These are phyloP conservation scores for Exidia glandulosa DNA, from an alignment of 768 basidiomycete genomes.

Conservation along the genomic window DNA sequence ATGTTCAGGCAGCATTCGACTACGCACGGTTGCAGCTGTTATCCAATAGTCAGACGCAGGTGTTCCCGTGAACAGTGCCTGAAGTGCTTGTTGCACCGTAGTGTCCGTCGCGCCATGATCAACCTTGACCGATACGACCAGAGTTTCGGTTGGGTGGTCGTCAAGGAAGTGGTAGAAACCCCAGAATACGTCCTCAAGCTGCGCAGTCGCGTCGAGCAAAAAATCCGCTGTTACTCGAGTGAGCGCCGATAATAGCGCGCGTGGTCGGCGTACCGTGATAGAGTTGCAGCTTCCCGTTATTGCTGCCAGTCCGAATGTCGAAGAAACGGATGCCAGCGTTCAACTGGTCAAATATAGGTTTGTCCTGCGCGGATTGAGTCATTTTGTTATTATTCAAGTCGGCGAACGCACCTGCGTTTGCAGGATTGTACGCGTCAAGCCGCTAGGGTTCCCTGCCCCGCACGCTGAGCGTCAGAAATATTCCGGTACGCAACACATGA, in stretches of 20 bases:
- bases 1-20: constrained; percentile 5
- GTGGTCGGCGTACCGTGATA: constrained; percentile 7
- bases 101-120: constrained; percentile 37
- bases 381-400: background rate
- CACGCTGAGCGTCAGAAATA: background rate
- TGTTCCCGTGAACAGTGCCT: constrained; percentile 30
- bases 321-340: constrained; percentile 13
- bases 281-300: constrained; percentile 7
- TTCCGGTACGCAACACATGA: background rate
- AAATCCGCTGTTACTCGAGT: constrained; percentile 13
- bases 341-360: constrained; percentile 10
- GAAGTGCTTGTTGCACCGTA: constrained; percentile 27
- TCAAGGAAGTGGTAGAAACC: constrained; percentile 43
- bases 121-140: constrained; percentile 39
- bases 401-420: background rate
- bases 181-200: constrained; percentile 39
- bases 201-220: constrained; percentile 33
- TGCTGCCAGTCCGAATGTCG: constrained; percentile 11
- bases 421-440: background rate
- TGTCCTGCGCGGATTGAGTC: constrained; percentile 2
- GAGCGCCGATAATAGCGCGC: background rate
- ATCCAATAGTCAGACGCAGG: constrained; percentile 36
- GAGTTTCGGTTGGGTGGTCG: constrained; percentile 38
- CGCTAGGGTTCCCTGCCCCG: background rate
- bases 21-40: constrained; percentile 30